Percentiles rank a stretch among this genome's conserved stretches.
Conservation (phyloP, 2,329 filamentous ascomycete species). For the Colletotrichum paranaense region DNA sequence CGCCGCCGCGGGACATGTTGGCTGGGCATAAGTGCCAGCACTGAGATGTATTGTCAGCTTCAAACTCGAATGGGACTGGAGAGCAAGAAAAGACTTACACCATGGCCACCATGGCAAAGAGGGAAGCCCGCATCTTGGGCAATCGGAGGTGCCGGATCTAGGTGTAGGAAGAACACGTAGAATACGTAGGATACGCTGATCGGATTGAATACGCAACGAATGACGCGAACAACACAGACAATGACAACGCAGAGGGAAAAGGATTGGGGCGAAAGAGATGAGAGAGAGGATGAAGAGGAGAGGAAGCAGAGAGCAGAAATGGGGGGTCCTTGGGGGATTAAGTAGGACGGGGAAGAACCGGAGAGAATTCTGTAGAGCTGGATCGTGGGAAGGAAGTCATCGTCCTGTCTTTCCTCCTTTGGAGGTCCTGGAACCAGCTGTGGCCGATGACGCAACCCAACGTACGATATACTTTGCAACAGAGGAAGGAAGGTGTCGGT, state of each 20-base stretch:
- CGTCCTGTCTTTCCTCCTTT: not conserved
- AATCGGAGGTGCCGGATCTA: constrained; percentile 36
- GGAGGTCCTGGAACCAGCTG: not conserved
- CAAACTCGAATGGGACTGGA: not conserved
- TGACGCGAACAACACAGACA: constrained; percentile 26
- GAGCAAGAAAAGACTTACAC: constrained; percentile 43
- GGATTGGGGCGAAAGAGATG: constrained; percentile 20
- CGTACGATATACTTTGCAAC: not conserved
- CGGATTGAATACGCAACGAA: constrained; percentile 26
- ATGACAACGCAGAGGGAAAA: constrained; percentile 24
- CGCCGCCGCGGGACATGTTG: constrained; percentile 50
- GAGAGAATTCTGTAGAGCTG: not conserved
- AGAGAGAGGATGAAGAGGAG: constrained; percentile 5
- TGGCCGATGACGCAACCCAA: not conserved
- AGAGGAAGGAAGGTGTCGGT: not conserved
- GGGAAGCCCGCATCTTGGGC: constrained; percentile 52
- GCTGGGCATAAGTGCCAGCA: constrained; percentile 31
- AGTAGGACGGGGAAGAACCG: not conserved
- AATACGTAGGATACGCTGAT: constrained; percentile 21
- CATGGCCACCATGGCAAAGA: constrained; percentile 50
- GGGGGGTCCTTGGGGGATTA: not conserved
- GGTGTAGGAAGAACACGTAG: constrained; percentile 8
- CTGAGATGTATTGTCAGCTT: constrained; percentile 30
- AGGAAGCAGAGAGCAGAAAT: not conserved
- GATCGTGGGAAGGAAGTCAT: not conserved